Percentiles rank a stretch among this genome's conserved stretches.
These are phyloP conservation scores for Pythium plurisporium DNA, from an alignment of 352 stramenopile genomes.

Conservation along the genomic window DNA sequence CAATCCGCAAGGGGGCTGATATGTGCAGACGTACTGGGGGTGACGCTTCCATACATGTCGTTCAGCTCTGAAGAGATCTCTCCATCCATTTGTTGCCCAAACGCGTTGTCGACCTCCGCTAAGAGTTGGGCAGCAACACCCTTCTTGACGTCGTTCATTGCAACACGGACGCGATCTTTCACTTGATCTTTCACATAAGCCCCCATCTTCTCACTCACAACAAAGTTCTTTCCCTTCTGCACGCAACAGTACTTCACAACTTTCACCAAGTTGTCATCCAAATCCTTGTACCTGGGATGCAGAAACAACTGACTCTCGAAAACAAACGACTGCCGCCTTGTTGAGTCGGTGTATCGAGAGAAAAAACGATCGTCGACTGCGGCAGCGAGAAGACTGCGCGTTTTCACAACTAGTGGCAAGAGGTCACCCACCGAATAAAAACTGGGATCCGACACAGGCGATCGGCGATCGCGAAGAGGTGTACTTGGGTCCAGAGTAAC, in stretches of 20 bases:
- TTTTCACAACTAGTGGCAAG: background rate
- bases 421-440: background rate
- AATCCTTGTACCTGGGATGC: slow-evolving; percentile 4
- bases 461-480: background rate
- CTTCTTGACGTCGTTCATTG: background rate
- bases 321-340: background rate
- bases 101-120: background rate
- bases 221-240: background rate
- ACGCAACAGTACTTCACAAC: slow-evolving; percentile 1
- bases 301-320: slow-evolving; percentile 12
- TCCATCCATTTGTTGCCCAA: background rate
- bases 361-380: background rate
- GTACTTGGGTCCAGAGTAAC: background rate
- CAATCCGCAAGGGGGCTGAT: too few relatives aligned
- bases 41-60: background rate
- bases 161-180: background rate
- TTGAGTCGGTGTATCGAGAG: background rate
- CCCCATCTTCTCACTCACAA: background rate
- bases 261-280: slow-evolving; percentile 6
- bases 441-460: background rate
- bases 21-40: too few relatives aligned
- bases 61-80: slow-evolving; percentile 2
- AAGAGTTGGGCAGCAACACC: background rate
- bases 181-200: background rate
- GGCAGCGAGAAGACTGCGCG: background rate